phyloP scores from a whole-genome alignment of 306 rosid species.

The Acmispon strigosus region DNA sequence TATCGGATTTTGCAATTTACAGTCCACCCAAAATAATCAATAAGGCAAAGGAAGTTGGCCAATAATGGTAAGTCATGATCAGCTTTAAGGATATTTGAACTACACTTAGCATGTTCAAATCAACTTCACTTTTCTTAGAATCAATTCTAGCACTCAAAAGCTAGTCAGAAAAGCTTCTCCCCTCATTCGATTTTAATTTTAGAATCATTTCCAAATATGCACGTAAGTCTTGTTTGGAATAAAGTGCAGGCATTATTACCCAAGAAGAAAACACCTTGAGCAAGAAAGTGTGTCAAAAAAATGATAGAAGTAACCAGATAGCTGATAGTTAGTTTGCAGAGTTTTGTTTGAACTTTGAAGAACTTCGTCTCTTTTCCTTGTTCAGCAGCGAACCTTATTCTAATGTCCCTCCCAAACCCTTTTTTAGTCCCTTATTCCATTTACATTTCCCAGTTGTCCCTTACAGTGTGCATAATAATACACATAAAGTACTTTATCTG shows the following conservation, averaged over 20 bases:
- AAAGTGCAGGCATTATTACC: background rate
- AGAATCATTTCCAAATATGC: too few relatives aligned
- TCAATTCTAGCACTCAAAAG: too few relatives aligned
- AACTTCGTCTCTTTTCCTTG: background rate
- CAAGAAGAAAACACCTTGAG: background rate
- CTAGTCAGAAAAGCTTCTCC: too few relatives aligned
- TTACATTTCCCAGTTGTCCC: background rate
- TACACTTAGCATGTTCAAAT: background rate
- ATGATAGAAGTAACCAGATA: background rate
- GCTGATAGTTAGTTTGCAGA: background rate
- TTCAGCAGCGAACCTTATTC: constrained; percentile 6
- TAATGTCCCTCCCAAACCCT: background rate
- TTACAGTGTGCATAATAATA: constrained; percentile 4
- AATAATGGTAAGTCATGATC: background rate
- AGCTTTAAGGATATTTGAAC: background rate
- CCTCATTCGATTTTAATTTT: too few relatives aligned
- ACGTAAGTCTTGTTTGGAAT: background rate
- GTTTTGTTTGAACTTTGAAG: constrained; percentile 8
- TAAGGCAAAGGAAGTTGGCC: background rate
- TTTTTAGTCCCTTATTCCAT: background rate
- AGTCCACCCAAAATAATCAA: background rate
- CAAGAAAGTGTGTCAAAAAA: background rate
- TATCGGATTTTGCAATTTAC: background rate
- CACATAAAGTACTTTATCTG: background rate
- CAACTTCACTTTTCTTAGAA: too few relatives aligned